These are phyloP conservation scores for Plantago ovata DNA, from an alignment of 257 asterid genomes.

Conservation along the genomic window DNA sequence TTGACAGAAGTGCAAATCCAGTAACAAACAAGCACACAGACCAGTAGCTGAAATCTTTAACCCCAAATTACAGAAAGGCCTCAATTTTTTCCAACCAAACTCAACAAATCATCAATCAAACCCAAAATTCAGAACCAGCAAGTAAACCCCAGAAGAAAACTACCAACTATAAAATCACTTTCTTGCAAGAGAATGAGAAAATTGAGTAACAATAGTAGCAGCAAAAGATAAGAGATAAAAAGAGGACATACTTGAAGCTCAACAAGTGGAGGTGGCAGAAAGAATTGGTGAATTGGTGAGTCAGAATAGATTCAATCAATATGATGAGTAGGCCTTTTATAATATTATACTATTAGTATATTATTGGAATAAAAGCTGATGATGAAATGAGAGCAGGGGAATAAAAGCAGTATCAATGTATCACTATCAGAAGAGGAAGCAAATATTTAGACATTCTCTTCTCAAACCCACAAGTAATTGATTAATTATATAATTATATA, in stretches of 20 bases:
- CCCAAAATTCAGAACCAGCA: not conserved
- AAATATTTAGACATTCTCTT: not conserved
- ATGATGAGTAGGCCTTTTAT: too few relatives aligned
- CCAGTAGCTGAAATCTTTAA: constrained; percentile 1
- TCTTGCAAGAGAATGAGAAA: not conserved
- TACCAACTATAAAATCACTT: not conserved
- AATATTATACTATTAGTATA: too few relatives aligned
- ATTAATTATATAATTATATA: not conserved
- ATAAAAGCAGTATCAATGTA: constrained; percentile 12
- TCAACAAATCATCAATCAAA: not conserved
- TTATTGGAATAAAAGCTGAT: too few relatives aligned
- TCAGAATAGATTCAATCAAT: not conserved
- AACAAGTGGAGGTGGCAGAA: not conserved
- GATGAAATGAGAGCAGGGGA: constrained; percentile 8
- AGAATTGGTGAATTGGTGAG: not conserved
- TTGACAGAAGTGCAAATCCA: constrained; percentile 10
- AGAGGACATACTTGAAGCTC: not conserved
- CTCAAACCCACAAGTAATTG: not conserved
- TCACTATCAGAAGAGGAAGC: constrained; percentile 9
- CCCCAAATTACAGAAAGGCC: constrained; percentile 11
- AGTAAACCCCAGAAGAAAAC: not conserved
- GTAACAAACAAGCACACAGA: not conserved
- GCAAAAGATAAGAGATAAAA: not conserved
- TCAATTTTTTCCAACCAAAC: constrained; percentile 6
- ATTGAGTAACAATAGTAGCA: not conserved